Conservation (phyloP, 768 basidiomycete genomes). For the Pisolithus orientalis region DNA sequence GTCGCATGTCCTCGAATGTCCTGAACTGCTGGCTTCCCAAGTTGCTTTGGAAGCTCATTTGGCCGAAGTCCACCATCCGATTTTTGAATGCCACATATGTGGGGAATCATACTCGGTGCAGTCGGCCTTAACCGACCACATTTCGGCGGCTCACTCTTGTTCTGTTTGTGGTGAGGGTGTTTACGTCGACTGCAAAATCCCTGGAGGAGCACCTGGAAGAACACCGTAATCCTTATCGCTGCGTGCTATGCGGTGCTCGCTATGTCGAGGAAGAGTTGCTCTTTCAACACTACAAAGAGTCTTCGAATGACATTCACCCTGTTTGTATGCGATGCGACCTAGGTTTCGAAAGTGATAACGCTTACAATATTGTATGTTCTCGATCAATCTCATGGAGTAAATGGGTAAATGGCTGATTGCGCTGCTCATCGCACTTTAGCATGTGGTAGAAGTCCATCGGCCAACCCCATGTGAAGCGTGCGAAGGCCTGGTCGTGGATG, state of each 20-base stretch:
- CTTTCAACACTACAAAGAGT: conserved; percentile 33
- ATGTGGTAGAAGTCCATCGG: conserved; percentile 32
- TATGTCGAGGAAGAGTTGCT: conserved; percentile 31
- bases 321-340: conserved; percentile 26
- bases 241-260: conserved; percentile 17
- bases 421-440: conserved; percentile 22
- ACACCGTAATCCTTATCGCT: conserved; percentile 22
- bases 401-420: background rate
- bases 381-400: background rate
- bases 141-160: conserved; percentile 26
- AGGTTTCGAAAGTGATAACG: conserved; percentile 29
- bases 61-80: background rate
- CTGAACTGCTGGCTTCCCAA: conserved; percentile 9
- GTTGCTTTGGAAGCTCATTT: conserved; percentile 2
- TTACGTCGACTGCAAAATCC: conserved; percentile 16
- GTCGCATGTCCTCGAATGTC: background rate
- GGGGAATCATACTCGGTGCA: conserved; percentile 17
- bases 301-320: conserved; percentile 30
- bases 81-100: conserved; percentile 19
- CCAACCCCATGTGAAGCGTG: conserved; percentile 30
- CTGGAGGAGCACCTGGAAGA: conserved; percentile 27
- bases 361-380: conserved; percentile 26
- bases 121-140: conserved; percentile 24
- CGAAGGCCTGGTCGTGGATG: conserved; percentile 17
- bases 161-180: conserved; percentile 27